Percentiles rank a stretch among this genome's conserved stretches.
Evolutionary conservation across 306 rosid species (phyloP).

Genomic region (Pueraria montana): DNA sequence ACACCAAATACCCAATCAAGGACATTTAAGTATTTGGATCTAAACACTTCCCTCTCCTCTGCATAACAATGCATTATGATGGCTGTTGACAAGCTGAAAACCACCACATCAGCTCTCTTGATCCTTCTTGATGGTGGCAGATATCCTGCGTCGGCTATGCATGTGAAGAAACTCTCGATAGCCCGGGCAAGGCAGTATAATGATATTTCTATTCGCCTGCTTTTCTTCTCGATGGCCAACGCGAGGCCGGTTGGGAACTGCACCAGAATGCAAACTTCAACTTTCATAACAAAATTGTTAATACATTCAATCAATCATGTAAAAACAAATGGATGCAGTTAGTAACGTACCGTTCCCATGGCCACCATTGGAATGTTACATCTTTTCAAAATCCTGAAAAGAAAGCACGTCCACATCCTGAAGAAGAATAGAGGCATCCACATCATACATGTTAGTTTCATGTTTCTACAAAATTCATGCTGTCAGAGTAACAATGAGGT

Average conservation of each 20-base stretch:
- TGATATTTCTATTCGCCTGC: constrained; percentile 93
- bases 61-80: constrained; percentile 99
- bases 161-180: constrained; percentile 92
- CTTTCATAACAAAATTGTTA: not conserved
- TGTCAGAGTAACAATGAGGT: constrained; percentile 19
- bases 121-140: constrained; percentile 72
- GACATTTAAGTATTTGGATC: constrained; percentile 90
- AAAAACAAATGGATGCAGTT: constrained; percentile 20
- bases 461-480: constrained; percentile 34
- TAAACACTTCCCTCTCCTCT: constrained; percentile 92
- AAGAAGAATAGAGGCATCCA: constrained; percentile 37
- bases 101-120: constrained; percentile 81
- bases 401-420: constrained; percentile 97
- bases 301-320: not conserved
- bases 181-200: constrained; percentile 92
- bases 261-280: constrained; percentile 39
- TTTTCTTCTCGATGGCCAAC: constrained; percentile 61
- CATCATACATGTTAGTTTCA: constrained; percentile 26
- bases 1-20: constrained; percentile 98
- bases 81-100: constrained; percentile 93
- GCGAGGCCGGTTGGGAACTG: constrained; percentile 89
- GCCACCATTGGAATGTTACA: constrained; percentile 89
- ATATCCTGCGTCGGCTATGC: constrained; percentile 80
- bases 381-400: constrained; percentile 70
- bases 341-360: constrained; percentile 77